Percentiles rank a stretch among this genome's conserved stretches.
Evolutionary conservation across 1,139 yeast species (phyloP).

Genomic region (Candida tetrigidarum): DNA sequence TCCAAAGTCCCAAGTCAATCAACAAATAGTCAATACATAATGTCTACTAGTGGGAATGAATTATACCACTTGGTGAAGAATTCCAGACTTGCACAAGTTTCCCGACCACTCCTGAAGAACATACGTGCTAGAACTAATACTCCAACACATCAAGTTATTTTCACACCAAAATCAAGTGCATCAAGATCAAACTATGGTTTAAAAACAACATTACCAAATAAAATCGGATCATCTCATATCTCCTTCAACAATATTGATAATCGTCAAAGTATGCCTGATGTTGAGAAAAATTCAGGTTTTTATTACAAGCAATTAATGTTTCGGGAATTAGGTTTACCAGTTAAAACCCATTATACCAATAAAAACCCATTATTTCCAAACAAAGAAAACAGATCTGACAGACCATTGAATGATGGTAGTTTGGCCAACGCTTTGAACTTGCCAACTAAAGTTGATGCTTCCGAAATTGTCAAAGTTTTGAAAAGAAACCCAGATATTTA

Average conservation of each 20-base stretch:
- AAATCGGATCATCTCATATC: slow-evolving; percentile 46
- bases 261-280: slow-evolving; percentile 50
- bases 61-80: slow-evolving; percentile 42
- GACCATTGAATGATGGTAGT: slow-evolving; percentile 25
- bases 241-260: slow-evolving; percentile 51
- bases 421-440: slow-evolving; percentile 40
- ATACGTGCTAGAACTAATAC: slow-evolving; percentile 35
- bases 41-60: slow-evolving; percentile 13
- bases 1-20: background rate
- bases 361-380: slow-evolving; percentile 40
- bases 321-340: slow-evolving; percentile 46
- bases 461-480: slow-evolving; percentile 33
- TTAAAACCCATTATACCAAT: slow-evolving; percentile 34
- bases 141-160: slow-evolving; percentile 51
- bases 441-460: slow-evolving; percentile 27
- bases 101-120: slow-evolving; percentile 40
- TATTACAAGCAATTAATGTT: slow-evolving; percentile 44
- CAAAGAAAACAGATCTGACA: slow-evolving; percentile 24
- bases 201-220: slow-evolving; percentile 48
- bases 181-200: slow-evolving; percentile 48
- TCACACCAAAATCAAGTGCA: slow-evolving; percentile 49
- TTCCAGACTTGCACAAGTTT: slow-evolving; percentile 52
- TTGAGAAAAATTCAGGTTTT: slow-evolving; percentile 47
- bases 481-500: slow-evolving; percentile 38
- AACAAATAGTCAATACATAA: background rate